These are phyloP conservation scores for Coemansia sp. DNA, from an alignment of 192 early-diverging fungal species.

Conservation along the genomic window DNA sequence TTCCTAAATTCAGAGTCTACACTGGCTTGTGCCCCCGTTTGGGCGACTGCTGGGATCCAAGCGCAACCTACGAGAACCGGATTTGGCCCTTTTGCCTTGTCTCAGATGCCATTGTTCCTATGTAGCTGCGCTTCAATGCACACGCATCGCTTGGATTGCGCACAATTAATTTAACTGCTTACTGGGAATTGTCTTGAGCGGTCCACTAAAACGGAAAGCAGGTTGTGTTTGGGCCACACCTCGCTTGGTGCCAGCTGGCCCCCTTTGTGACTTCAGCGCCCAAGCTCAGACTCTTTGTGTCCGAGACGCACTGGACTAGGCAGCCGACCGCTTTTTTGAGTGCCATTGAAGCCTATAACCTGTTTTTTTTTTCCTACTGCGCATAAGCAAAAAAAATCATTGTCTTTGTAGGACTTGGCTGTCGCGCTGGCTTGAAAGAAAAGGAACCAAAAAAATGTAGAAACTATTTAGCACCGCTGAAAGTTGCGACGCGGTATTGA, in stretches of 20 bases:
- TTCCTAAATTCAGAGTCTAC: background rate
- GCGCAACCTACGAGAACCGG: conserved; percentile 6
- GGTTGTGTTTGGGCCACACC: conserved; percentile 1
- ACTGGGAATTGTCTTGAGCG: background rate
- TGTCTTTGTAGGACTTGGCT: conserved; percentile 1
- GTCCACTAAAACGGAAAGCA: conserved; percentile 4
- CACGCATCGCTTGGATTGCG: background rate
- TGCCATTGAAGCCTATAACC: background rate
- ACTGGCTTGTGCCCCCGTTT: background rate
- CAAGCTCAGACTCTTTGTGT: conserved; percentile 1
- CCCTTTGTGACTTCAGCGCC: conserved; percentile 6
- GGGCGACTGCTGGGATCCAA: background rate
- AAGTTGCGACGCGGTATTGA: background rate
- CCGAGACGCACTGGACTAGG: background rate
- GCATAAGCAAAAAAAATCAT: conserved; percentile 5
- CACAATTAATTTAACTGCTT: conserved; percentile 14
- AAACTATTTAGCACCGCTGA: background rate
- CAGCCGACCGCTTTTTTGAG: background rate
- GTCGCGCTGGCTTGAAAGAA: background rate
- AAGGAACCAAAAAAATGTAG: background rate
- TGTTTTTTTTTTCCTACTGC: background rate
- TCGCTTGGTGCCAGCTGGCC: background rate
- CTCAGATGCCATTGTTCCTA: background rate
- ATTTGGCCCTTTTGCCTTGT: conserved; percentile 3
- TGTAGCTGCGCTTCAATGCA: background rate